Conservation (phyloP, 305 asterid species). For the Fraxinus sp. region DNA sequence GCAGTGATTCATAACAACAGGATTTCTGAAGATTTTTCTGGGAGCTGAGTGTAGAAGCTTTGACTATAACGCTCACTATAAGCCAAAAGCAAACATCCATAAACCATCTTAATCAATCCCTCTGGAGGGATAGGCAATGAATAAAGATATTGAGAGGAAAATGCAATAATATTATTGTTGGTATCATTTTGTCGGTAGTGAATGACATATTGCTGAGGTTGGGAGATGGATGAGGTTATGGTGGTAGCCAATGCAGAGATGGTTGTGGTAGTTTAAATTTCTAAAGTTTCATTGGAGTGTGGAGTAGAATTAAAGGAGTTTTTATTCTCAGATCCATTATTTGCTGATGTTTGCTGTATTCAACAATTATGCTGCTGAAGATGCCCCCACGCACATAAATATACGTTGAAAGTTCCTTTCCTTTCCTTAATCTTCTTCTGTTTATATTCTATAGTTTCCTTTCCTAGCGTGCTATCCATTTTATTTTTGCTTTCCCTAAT, state of each 20-base stretch:
- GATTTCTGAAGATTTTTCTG: not conserved
- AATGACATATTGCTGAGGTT: not conserved
- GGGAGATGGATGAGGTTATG: not conserved
- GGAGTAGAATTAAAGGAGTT: not conserved
- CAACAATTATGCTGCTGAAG: not conserved
- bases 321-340: not conserved
- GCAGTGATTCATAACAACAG: not conserved
- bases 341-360: not conserved
- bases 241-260: not conserved
- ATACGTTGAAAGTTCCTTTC: not conserved
- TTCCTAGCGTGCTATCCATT: not conserved
- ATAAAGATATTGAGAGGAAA: not conserved
- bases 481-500: not conserved
- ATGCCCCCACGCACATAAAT: not conserved
- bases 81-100: not conserved
- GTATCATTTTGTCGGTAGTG: not conserved
- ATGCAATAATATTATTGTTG: not conserved
- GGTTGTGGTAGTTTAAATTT: not conserved
- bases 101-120: not conserved
- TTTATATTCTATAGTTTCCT: not conserved
- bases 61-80: not conserved
- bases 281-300: not conserved
- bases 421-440: not conserved
- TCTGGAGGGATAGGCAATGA: not conserved
- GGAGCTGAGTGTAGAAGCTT: not conserved